Percentiles rank a stretch among this genome's conserved stretches.
phyloP scores from a whole-genome alignment of 129 eudicot species.

The Ambrosia trifida region DNA sequence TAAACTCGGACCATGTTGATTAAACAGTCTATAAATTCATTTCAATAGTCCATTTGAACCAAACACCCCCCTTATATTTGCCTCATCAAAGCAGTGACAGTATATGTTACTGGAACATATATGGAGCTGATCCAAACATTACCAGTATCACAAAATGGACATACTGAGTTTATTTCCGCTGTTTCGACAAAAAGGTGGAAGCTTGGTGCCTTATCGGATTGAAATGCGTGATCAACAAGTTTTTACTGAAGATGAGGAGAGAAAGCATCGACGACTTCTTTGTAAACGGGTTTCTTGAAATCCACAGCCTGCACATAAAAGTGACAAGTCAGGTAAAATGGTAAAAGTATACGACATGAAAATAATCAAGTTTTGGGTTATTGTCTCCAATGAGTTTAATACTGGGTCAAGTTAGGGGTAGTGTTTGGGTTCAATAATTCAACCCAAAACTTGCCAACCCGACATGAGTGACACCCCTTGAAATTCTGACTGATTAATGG shows the following conservation, averaged over 20 bases:
- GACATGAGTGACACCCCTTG: too few species aligned
- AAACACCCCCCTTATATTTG: conserved; percentile 1
- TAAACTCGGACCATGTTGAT: neutral
- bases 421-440: too few species aligned
- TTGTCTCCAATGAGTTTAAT: too few species aligned
- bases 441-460: too few species aligned
- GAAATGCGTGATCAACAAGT: conserved; percentile 12
- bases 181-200: neutral
- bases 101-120: conserved; percentile 1
- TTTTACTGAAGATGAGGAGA: conserved; percentile 62
- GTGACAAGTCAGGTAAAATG: conserved; percentile 1
- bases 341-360: neutral
- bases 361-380: too few species aligned
- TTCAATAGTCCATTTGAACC: neutral
- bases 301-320: conserved; percentile 71
- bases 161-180: neutral
- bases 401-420: too few species aligned
- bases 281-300: conserved; percentile 90
- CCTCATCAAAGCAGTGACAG: conserved; percentile 4
- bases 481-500: too few species aligned
- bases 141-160: neutral
- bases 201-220: neutral
- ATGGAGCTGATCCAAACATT: conserved; percentile 2
- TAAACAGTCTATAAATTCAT: neutral
- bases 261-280: conserved; percentile 70